phyloP scores from a whole-genome alignment of 2,329 filamentous ascomycete genomes.

The Orbilia brochopaga region DNA sequence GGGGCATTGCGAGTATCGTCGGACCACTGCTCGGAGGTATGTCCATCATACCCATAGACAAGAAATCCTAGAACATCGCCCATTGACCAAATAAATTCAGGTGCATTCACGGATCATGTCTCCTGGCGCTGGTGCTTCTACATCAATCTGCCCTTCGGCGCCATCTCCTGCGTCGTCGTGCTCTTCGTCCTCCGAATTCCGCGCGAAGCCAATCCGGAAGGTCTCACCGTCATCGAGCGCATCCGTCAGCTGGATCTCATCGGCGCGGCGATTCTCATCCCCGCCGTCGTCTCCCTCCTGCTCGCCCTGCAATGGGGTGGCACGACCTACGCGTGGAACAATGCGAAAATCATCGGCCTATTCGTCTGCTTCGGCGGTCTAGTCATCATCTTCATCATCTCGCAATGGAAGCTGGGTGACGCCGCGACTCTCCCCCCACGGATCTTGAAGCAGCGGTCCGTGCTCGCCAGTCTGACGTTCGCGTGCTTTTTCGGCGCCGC shows the following conservation, averaged over 20 bases:
- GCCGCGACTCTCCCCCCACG: slow-evolving; percentile 66
- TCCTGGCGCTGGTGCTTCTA: slow-evolving; percentile 66
- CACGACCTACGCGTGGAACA: slow-evolving; percentile 63
- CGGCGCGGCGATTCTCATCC: slow-evolving; percentile 68
- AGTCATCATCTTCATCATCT: slow-evolving; percentile 61
- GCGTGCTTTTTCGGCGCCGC: slow-evolving; percentile 62
- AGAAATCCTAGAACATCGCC: slow-evolving; percentile 57
- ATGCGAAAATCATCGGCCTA: slow-evolving; percentile 64
- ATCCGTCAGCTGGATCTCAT: slow-evolving; percentile 65
- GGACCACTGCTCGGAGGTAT: slow-evolving; percentile 63
- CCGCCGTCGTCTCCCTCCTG: slow-evolving; percentile 67
- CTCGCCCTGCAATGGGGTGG: slow-evolving; percentile 71
- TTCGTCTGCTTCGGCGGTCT: slow-evolving; percentile 63
- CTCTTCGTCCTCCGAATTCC: slow-evolving; percentile 61
- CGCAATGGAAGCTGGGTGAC: slow-evolving; percentile 61
- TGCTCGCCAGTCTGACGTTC: slow-evolving; percentile 62
- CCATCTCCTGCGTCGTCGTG: slow-evolving; percentile 61
- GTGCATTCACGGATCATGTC: slow-evolving; percentile 62
- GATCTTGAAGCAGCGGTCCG: slow-evolving; percentile 65
- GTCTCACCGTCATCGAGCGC: slow-evolving; percentile 58
- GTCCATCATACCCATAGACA: slow-evolving; percentile 59
- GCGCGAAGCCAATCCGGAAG: slow-evolving; percentile 55
- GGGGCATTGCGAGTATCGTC: slow-evolving; percentile 62
- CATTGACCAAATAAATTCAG: slow-evolving; percentile 56
- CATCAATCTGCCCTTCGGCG: slow-evolving; percentile 66